Evolutionary conservation across 257 asterid species (phyloP).

Genomic region (Solanum chmielewskii): DNA sequence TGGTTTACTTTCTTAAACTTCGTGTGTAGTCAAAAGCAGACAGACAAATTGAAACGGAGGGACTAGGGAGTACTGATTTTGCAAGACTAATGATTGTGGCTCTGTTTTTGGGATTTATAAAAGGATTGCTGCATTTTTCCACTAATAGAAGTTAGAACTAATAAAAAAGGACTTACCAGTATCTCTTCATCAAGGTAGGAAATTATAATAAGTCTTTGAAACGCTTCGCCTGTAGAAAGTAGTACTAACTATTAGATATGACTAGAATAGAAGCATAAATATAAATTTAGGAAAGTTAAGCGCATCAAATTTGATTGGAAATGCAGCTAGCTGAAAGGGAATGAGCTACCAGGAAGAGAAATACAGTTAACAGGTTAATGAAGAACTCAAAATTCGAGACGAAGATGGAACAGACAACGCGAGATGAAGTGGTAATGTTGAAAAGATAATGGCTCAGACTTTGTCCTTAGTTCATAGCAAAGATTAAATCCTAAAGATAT

Average conservation of each 20-base stretch:
- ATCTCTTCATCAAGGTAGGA: conserved; percentile 90
- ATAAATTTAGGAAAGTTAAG: background rate
- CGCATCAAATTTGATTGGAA: background rate
- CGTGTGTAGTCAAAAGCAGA: background rate
- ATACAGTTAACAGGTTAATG: background rate
- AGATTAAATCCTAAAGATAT: background rate
- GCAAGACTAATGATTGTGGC: background rate
- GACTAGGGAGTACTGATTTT: background rate
- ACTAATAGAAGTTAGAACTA: background rate
- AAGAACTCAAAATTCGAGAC: background rate
- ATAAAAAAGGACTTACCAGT: conserved; percentile 29
- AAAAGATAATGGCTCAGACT: background rate
- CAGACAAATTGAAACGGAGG: background rate
- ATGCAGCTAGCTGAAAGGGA: background rate
- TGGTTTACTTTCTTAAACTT: background rate
- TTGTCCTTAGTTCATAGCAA: background rate
- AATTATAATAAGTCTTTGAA: conserved; percentile 56
- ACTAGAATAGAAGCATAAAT: background rate
- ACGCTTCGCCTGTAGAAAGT: conserved; percentile 38
- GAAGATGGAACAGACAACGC: background rate
- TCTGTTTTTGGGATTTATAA: background rate
- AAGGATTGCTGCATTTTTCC: background rate
- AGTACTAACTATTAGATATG: background rate
- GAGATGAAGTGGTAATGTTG: background rate
- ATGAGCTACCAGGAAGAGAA: background rate